phyloP scores from a whole-genome alignment of 768 basidiomycete genomes.

The Strobilomyces dryophilus region DNA sequence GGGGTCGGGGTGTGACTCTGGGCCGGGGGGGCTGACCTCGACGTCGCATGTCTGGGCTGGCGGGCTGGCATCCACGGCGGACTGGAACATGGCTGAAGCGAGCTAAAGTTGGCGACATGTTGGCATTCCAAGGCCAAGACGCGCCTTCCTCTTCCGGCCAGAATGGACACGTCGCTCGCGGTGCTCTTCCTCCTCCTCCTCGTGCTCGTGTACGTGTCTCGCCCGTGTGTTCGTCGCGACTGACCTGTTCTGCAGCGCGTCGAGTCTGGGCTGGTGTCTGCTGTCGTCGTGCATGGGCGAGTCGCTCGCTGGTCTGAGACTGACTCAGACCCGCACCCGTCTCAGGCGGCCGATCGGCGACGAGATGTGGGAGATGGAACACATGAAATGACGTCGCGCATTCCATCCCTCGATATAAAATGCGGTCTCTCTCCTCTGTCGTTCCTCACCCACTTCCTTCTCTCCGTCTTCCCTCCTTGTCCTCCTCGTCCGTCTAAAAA shows the following conservation, averaged over 20 bases:
- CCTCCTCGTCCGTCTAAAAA: slow-evolving; percentile 15
- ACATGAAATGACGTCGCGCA: slow-evolving; percentile 22
- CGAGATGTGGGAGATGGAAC: slow-evolving; percentile 61
- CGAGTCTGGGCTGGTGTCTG: slow-evolving; percentile 59
- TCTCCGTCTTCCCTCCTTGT: neutral
- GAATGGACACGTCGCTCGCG: too few species aligned
- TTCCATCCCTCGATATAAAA: slow-evolving; percentile 21
- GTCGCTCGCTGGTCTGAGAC: slow-evolving; percentile 42
- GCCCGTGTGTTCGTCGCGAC: neutral
- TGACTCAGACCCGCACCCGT: slow-evolving; percentile 14
- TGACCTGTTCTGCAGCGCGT: slow-evolving; percentile 32
- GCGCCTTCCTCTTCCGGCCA: too few species aligned
- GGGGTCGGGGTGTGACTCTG: slow-evolving; percentile 49
- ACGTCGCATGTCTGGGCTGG: too few species aligned
- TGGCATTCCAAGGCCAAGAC: too few species aligned
- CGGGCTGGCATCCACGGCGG: too few species aligned
- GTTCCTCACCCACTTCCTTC: slow-evolving; percentile 14
- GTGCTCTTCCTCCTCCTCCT: too few species aligned
- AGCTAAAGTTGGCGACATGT: too few species aligned
- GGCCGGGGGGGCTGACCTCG: slow-evolving; percentile 38
- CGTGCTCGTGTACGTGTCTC: slow-evolving; percentile 40
- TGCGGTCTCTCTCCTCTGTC: neutral
- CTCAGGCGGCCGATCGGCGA: slow-evolving; percentile 35
- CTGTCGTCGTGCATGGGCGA: slow-evolving; percentile 64
- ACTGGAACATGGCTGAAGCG: too few species aligned